Evolutionary conservation across 495 filamentous ascomycete genomes (phyloP).

Genomic region (Penicillium egyptiacum): DNA sequence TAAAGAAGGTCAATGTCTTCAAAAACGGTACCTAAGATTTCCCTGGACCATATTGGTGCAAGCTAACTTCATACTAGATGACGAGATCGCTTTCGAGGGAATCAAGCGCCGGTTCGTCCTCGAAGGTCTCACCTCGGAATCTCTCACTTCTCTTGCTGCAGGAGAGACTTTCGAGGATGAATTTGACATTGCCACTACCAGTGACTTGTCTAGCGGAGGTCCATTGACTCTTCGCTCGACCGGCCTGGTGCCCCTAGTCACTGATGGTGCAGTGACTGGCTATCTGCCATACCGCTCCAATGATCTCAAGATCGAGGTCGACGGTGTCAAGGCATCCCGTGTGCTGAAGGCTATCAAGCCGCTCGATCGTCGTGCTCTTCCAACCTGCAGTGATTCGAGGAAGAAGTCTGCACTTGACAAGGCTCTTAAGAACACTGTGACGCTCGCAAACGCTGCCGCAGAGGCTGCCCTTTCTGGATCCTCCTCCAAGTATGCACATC

Average conservation of each 20-base stretch:
- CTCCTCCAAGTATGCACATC: slow-evolving; percentile 35
- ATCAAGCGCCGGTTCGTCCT: slow-evolving; percentile 52
- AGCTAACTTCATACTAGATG: slow-evolving; percentile 32
- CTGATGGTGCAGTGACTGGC: slow-evolving; percentile 33
- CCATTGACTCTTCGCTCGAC: slow-evolving; percentile 50
- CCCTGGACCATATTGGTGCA: background rate
- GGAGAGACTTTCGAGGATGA: slow-evolving; percentile 56
- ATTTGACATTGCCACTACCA: slow-evolving; percentile 57
- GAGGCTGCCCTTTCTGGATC: slow-evolving; percentile 50
- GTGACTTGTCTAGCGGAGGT: slow-evolving; percentile 53
- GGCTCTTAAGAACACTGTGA: slow-evolving; percentile 51
- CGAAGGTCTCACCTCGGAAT: slow-evolving; percentile 46
- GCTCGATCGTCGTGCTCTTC: slow-evolving; percentile 50
- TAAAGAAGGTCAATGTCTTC: slow-evolving; percentile 61
- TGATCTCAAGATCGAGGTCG: slow-evolving; percentile 37
- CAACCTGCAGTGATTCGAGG: slow-evolving; percentile 51
- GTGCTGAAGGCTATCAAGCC: slow-evolving; percentile 45
- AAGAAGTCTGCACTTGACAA: slow-evolving; percentile 40
- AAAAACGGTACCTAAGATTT: slow-evolving; percentile 43
- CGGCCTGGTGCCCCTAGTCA: slow-evolving; percentile 49
- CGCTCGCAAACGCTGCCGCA: slow-evolving; percentile 54
- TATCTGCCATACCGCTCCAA: slow-evolving; percentile 29
- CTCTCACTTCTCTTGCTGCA: slow-evolving; percentile 56
- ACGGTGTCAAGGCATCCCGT: slow-evolving; percentile 50
- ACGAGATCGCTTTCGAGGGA: slow-evolving; percentile 56